Base-by-base conservation (phyloP, 345 rosid species). In the Durio zibethinus region DNA sequence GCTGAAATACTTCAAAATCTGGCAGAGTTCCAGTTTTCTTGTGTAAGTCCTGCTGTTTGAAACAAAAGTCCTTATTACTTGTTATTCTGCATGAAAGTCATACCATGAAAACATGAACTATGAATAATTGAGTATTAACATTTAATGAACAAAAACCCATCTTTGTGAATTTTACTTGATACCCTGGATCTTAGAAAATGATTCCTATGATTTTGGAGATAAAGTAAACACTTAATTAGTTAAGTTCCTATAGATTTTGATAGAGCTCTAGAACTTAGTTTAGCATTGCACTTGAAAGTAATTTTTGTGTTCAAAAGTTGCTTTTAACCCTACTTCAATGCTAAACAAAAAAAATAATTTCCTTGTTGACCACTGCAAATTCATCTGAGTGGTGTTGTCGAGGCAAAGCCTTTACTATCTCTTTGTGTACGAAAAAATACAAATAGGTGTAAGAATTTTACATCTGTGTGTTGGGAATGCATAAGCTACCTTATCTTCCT, bases 21-120 rank as follows among this genome's bases (percentile, higher is more conserved):
- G 52, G 62, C 97, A 0, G 99, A 96, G 87, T 96, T 96, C 85
- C 99, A 96, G 83, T 93, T 96, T 78, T 96, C 99, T 81, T 93
- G 98, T 83, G 99, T 96, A 87, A 92, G 99, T 84, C 8, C 59
- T 29, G 59, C 74, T 16, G 42, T 47, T 70, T 48, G 42, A 43
- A 68, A 25, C 27, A 52, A 11, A 31, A 12, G 5, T 71, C 75
- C 27, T 50, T 48, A n/a, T n/a, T 67, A 52, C 42, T 50, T 71
- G 27, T 33, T 72, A 52, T 52, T 52, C 45, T 52, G 18, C 42
- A 31, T 33, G 61, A 33, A 52, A 33, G 45, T 57, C 35, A 14
- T 67, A 23, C 21, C 20, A 7, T 14, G n/a, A 67, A 43, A 54
- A 35, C 35, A 43, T 43, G 36, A 23, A 67, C 53, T 25, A 43